Base-by-base conservation (phyloP, 768 basidiomycete species). In the Collybia sp. region DNA sequence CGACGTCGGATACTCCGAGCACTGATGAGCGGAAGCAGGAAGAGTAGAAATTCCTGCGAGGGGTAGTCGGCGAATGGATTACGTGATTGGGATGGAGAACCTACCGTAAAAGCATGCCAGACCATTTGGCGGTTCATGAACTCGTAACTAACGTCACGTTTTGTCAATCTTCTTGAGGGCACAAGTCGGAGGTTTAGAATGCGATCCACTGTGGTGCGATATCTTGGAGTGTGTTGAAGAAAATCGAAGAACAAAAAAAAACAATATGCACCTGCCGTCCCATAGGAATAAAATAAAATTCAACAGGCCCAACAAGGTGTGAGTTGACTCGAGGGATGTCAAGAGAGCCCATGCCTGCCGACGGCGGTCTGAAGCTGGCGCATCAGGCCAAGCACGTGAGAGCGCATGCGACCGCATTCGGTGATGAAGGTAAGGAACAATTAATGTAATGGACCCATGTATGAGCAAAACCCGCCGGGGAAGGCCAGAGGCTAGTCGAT, bases 51-150 rank as follows among this genome's bases (percentile, higher is more conserved):
- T 78, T 98, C 94, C 95, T 98, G 52, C 16, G 16, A 31, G 11
- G 20, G 34, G 50, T 44, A 8, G 17, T 42, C n/a, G 52, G 39
- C 50, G 48, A 36, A 46, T 42, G 13, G n/a, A n/a, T 40, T 31
- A 15, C 41, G 12, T 17, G 30, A 8, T 2, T 30, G 30, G 30
- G 25, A 16, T 12, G 40, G 36, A 17, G 32, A 17, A 67, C 89
- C 45, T 58, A 95, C 95, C 6, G 96, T 98, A 63, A 98, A 95
- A 0, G 93, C 90, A 60, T 94, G 91, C 96, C 96, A 99, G 45
- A 99, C 96, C 79, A 99, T 89, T 64, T 98, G 95, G 54, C 96
- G 88, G 57, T 98, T 97, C 91, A 98, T 95, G 58, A 93, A 98
- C 59, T 98, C 96, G 65, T 96, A 99, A 58, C 90, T 95, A 42